phyloP scores from a whole-genome alignment of 352 stramenopile species.

The Phytophthora chlamydospora region DNA sequence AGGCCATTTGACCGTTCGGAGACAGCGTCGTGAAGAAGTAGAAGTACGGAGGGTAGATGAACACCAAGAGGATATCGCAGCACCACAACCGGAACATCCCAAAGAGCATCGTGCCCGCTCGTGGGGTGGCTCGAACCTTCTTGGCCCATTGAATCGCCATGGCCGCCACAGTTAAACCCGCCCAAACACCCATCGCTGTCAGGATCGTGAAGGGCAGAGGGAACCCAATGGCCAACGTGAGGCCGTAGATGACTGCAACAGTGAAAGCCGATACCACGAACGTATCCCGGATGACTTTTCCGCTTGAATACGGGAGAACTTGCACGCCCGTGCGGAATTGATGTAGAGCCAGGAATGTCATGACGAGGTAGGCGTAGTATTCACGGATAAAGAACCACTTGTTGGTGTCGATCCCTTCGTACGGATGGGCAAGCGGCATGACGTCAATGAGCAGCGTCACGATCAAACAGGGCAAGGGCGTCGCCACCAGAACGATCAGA shows the following conservation, averaged over 20 bases:
- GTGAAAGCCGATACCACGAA: slow-evolving; percentile 3
- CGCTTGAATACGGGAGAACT: not conserved
- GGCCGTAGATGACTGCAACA: not conserved
- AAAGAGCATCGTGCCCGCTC: not conserved
- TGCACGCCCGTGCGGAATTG: not conserved
- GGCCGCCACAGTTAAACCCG: not conserved
- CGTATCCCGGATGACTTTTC: not conserved
- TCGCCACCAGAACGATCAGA: not conserved
- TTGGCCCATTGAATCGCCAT: slow-evolving; percentile 1
- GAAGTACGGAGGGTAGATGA: slow-evolving; percentile 2
- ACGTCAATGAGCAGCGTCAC: slow-evolving; percentile 9
- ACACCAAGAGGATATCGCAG: slow-evolving; percentile 3
- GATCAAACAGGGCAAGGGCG: not conserved
- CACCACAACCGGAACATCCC: not conserved
- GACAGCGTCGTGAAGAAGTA: slow-evolving; percentile 5
- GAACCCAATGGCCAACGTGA: slow-evolving; percentile 5
- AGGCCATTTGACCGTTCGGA: not conserved
- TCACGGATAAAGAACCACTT: slow-evolving; percentile 6
- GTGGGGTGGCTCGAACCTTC: not conserved
- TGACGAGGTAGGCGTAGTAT: slow-evolving; percentile 6
- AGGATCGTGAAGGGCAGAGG: slow-evolving; percentile 16
- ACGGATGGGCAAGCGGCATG: not conserved
- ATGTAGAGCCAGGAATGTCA: not conserved
- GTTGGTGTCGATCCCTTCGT: not conserved
- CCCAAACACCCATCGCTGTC: slow-evolving; percentile 7